Evolutionary conservation across 257 asterid genomes (phyloP), one percentile per base, ranked within the genome.

Genomic region (Gentiana straminea): DNA sequence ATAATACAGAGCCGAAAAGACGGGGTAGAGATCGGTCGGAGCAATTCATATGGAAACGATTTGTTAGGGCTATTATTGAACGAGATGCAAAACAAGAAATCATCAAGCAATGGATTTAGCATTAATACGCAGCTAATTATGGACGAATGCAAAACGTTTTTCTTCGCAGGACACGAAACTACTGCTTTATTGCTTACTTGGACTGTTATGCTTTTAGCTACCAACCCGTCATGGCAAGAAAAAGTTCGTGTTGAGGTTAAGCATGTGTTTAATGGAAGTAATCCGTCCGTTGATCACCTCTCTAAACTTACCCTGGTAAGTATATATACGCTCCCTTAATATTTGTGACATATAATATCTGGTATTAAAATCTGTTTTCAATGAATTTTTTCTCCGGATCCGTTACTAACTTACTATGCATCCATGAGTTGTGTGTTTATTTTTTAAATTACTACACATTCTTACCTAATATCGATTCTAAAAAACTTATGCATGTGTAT

Each of bases 91-190:
- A 77, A 73, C 58, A 79, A 80, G 75, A 75, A 72, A 64, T 59
- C 68, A 1, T 62, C 76, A 13, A 47, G 34, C 1, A 65, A 57
- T 32, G 82, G 86, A 4, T 80, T 81, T 58, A 76, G 86, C 72
- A 35, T 88, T 52, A 83, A 81, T 53, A 10, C 88, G 10, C 95
- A 88, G 72, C 45, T 92, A 0, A 88, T 92, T 2, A 88, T 92
- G 97, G 98, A 92, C 46, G 98, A 92, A 59, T 84, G 95, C 81
- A 92, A 92, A 55, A 92, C 98, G 0, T 87, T 92, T 70, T 92
- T 92, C 71, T 92, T 88, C 54, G 95, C 98, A 9, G 98, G 98
- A 8, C 97, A 91, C 59, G 98, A 91, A 1, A 88, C 97, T 6
- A 91, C 98, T 0, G 90, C 98, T 1, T 73, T 91, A 1, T 69